phyloP scores from a whole-genome alignment of 2,329 filamentous ascomycete genomes.

The Ophiostoma himal-ulmi region DNA sequence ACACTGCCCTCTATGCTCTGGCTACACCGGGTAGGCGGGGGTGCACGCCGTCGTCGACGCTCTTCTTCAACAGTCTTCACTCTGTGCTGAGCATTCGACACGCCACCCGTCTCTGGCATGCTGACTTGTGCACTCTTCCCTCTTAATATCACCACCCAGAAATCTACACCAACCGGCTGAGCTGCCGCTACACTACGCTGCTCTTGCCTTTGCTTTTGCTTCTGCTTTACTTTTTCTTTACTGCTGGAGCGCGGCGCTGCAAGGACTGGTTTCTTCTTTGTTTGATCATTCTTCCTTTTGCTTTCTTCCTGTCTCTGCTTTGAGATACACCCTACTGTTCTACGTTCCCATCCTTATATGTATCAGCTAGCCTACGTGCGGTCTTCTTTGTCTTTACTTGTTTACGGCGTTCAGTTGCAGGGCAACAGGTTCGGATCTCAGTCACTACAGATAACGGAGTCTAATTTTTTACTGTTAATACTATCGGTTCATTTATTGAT shows the following conservation, averaged over 20 bases:
- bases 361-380: background rate
- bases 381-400: background rate
- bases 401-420: background rate
- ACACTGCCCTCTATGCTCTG: conserved; percentile 49
- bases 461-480: background rate
- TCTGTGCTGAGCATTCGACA: background rate
- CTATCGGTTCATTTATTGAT: no score
- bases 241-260: conserved; percentile 3
- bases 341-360: background rate
- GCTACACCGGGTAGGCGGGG: conserved; percentile 10
- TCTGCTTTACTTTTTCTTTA: background rate
- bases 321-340: no score
- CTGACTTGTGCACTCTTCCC: background rate
- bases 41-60: background rate
- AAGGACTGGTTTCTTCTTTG: background rate
- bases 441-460: background rate
- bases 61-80: background rate
- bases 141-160: background rate
- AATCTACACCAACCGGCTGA: background rate
- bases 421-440: background rate
- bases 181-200: background rate
- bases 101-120: background rate
- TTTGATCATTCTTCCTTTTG: background rate
- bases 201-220: background rate
- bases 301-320: background rate